A percentile compares a stretch with the other conserved stretches of the same genome.
phyloP scores from a whole-genome alignment of 2,329 filamentous ascomycete species.

The Trichoderma harzianum region DNA sequence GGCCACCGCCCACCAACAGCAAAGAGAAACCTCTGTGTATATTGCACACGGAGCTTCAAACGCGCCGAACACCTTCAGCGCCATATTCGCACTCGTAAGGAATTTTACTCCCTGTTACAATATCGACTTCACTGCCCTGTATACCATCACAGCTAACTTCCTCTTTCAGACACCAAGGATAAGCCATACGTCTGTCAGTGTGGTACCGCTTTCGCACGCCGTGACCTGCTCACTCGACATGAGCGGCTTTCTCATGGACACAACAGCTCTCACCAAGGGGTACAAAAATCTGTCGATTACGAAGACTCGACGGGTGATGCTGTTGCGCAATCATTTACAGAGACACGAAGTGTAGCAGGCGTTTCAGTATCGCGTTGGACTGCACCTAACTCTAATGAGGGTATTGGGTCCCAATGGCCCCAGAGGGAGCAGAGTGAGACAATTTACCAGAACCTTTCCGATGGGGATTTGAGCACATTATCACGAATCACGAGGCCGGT shows the following conservation, averaged over 20 bases:
- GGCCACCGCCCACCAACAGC: not conserved
- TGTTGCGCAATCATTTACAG: not conserved
- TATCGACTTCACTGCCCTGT: not conserved
- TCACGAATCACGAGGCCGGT: too few relatives aligned
- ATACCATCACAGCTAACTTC: not conserved
- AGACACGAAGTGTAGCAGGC: not conserved
- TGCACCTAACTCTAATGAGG: too few relatives aligned
- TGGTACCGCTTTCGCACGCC: not conserved
- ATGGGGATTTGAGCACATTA: too few relatives aligned
- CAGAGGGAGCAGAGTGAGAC: too few relatives aligned
- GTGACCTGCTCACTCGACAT: not conserved
- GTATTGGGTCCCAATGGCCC: too few relatives aligned
- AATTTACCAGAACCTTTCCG: too few relatives aligned
- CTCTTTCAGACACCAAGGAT: not conserved
- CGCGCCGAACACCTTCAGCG: not conserved
- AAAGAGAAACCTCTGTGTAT: not conserved
- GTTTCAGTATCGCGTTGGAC: too few relatives aligned
- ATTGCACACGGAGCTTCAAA: not conserved
- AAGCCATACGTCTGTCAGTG: not conserved
- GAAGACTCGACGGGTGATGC: not conserved
- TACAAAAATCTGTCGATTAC: not conserved
- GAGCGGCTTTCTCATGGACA: not conserved
- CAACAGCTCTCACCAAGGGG: not conserved
- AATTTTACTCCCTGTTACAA: not conserved
- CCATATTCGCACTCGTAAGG: not conserved